A percentile compares a stretch with the other conserved stretches of the same genome.
phyloP scores from a whole-genome alignment of 2,329 filamentous ascomycete species.

The Ophiostoma pallidulum region DNA sequence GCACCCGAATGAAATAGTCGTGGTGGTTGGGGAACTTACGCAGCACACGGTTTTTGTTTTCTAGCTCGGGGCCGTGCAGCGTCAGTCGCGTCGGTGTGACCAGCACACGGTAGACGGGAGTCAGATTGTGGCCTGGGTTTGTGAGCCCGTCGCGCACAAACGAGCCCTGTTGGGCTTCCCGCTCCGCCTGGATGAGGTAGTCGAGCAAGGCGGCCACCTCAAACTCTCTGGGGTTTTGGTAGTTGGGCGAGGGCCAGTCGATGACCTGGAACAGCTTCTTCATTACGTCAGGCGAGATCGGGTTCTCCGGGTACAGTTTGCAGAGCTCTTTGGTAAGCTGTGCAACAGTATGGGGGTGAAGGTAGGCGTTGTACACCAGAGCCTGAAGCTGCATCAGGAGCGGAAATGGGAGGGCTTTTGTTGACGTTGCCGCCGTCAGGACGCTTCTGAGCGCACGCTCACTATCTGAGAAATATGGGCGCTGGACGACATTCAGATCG shows the following conservation, averaged over 20 bases:
- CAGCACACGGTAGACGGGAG: conserved; percentile 43
- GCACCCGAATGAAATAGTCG: conserved; percentile 59
- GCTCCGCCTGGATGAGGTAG: conserved; percentile 32
- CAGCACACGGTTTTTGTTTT: conserved; percentile 61
- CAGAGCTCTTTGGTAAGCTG: conserved; percentile 37
- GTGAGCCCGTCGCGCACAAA: conserved; percentile 15
- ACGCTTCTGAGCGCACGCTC: conserved; percentile 17
- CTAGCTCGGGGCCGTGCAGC: conserved; percentile 52
- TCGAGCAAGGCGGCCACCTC: conserved; percentile 32
- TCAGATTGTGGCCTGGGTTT: conserved; percentile 31
- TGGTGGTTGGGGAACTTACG: conserved; percentile 52
- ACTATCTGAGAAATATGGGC: neutral
- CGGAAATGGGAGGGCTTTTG: conserved; percentile 36
- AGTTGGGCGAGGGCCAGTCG: conserved; percentile 41
- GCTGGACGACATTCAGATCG: conserved; percentile 8
- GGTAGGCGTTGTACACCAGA: conserved; percentile 52
- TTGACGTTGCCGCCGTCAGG: conserved; percentile 21
- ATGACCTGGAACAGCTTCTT: conserved; percentile 43
- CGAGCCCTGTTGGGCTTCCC: conserved; percentile 16
- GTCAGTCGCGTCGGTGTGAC: conserved; percentile 52
- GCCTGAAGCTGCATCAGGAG: conserved; percentile 54
- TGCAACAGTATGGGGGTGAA: conserved; percentile 45
- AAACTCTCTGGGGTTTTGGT: conserved; percentile 34
- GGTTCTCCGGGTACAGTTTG: conserved; percentile 22
- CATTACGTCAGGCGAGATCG: conserved; percentile 44